Base-by-base conservation (phyloP, 345 rosid species). In the Heritiera fomes region DNA sequence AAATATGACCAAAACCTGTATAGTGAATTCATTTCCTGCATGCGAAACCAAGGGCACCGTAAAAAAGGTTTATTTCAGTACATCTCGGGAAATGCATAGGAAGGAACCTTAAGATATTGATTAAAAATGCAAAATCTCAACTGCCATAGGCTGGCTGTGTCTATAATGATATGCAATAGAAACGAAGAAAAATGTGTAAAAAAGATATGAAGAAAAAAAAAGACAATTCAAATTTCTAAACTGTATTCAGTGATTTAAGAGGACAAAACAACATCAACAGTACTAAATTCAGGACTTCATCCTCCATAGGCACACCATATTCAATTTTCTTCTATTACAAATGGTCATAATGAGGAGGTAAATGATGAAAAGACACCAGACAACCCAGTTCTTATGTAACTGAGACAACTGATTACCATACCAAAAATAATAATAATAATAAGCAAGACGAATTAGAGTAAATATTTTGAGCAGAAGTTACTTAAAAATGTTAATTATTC, bases 1-100 rank as follows among this genome's bases (percentile, higher is more conserved):
- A 96, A 94, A 85, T 89, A 96, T n/a, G 98, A 91, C 99, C 99
- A 96, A 83, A 96, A 96, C 73, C 98, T 87, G 83, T 92, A 96
- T 64, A 96, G 84, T 15, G 91, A 90, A 81, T 96, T 96, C 99
- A 96, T 96, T 88, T 94, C 99, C 99, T 96, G 94, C 87, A 89
- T 18, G 46, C 49, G 75, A 79, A 75, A 77, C 59, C 55, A 52
- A 60, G 43, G 32, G 18, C 40, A 34, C 56, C 58, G n/a, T 78
- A 0, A 63, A 30, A 73, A 62, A 59, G 7, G 34, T 46, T 47
- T 2, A 46, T 14, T 9, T 38, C 30, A 7, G n/a, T 46, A 46
- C 50, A 58, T 18, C 70, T n/a, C 52, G 23, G 47, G 70, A 62
- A 62, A 47, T 62, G 56, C 28, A 15, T 13, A 41, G 4, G 9